Evolutionary conservation across 768 basidiomycete genomes (phyloP).

Genomic region (Mycena vitilis): DNA sequence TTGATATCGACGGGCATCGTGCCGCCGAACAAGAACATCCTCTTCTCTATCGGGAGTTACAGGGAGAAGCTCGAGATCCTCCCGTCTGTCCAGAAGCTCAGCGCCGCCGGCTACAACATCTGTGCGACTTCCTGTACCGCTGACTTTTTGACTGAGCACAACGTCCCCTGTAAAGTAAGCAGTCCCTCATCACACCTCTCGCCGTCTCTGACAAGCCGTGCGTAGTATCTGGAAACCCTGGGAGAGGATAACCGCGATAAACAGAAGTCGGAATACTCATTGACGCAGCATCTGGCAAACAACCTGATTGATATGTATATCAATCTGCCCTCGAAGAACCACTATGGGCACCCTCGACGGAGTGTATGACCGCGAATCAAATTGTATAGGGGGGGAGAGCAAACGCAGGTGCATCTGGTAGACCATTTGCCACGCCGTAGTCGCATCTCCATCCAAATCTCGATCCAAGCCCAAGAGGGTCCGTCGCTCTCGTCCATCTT

Average conservation of each 20-base stretch:
- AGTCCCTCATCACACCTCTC: background rate
- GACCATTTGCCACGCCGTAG: too few relatives aligned
- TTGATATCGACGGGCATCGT: slow-evolving; percentile 96
- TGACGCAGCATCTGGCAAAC: slow-evolving; percentile 96
- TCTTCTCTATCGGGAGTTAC: slow-evolving; percentile 97
- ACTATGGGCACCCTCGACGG: too few relatives aligned
- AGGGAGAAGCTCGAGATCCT: slow-evolving; percentile 97
- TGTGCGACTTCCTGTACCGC: slow-evolving; percentile 98
- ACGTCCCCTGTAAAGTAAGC: slow-evolving; percentile 92
- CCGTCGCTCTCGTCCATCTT: too few relatives aligned
- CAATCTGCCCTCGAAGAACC: slow-evolving; percentile 98
- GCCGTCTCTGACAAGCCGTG: slow-evolving; percentile 1
- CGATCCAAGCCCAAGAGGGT: too few relatives aligned
- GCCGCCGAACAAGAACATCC: slow-evolving; percentile 95
- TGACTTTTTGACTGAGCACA: slow-evolving; percentile 97
- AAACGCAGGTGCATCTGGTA: too few relatives aligned
- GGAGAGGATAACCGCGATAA: slow-evolving; percentile 77
- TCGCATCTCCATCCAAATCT: too few relatives aligned
- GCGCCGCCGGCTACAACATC: slow-evolving; percentile 92
- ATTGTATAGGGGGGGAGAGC: too few relatives aligned
- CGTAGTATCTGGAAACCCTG: slow-evolving; percentile 89
- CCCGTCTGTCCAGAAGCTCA: slow-evolving; percentile 95
- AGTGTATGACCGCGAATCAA: too few relatives aligned
- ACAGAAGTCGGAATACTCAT: slow-evolving; percentile 97
- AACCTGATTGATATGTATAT: slow-evolving; percentile 99